Percentiles rank a stretch among this genome's conserved stretches.
Evolutionary conservation across 2,329 filamentous ascomycete genomes (phyloP).

Genomic region (Penicillium vulpinum): DNA sequence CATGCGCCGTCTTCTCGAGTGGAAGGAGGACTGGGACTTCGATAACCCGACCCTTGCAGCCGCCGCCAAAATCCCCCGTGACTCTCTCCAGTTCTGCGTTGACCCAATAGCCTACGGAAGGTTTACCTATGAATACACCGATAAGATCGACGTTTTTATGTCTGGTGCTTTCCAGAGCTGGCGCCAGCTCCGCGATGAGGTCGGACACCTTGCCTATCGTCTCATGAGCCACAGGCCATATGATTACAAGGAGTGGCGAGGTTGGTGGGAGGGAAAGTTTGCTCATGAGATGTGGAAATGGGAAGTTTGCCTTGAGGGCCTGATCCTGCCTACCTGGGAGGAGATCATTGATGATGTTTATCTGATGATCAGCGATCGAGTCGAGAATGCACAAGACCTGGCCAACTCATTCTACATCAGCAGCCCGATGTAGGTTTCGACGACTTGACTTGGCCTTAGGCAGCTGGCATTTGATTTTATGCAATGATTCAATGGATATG

Average conservation of each 20-base stretch:
- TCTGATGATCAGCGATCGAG: constrained; percentile 24
- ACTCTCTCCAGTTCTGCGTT: constrained; percentile 25
- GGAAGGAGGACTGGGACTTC: constrained; percentile 17
- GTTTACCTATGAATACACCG: constrained; percentile 10
- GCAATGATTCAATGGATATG: background rate
- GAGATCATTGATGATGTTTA: constrained; percentile 28
- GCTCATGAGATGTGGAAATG: constrained; percentile 28
- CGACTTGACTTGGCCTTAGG: background rate
- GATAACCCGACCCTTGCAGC: constrained; percentile 21
- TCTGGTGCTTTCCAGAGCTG: constrained; percentile 15
- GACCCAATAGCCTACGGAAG: constrained; percentile 21
- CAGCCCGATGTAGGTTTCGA: background rate
- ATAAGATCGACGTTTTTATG: constrained; percentile 6
- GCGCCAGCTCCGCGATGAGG: constrained; percentile 10
- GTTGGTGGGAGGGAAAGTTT: constrained; percentile 29
- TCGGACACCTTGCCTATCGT: constrained; percentile 14
- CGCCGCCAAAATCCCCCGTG: constrained; percentile 28
- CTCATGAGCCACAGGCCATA: constrained; percentile 16
- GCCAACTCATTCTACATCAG: constrained; percentile 7
- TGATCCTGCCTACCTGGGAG: constrained; percentile 30
- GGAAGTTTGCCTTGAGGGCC: constrained; percentile 23
- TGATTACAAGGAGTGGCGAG: constrained; percentile 20
- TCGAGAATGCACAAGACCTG: constrained; percentile 27
- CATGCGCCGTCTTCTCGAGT: constrained; percentile 29
- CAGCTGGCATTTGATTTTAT: background rate